Evolutionary conservation across 805 yeast genomes (phyloP), one percentile per base, ranked within the genome.

Genomic region (Pichia occidentalis): DNA sequence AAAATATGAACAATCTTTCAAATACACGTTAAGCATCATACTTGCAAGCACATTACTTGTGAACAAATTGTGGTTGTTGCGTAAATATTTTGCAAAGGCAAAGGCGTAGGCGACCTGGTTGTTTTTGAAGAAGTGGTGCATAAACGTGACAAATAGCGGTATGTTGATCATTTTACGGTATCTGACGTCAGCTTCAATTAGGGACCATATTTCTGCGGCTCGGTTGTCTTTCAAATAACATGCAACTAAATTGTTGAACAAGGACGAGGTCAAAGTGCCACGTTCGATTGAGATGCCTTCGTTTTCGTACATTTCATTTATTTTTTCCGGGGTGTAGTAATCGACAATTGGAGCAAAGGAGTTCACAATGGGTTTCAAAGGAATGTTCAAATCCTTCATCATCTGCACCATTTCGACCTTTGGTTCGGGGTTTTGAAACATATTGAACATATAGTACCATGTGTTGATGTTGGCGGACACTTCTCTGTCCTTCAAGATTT

Each of bases 371-470:
- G 61, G 62, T n/a, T 7, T n/a, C 3, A 43, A 31, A 1, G 51
- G 36, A 6, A 57, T 37, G 1, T 39, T 43, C 25, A 42, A 41
- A 9, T 52, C 47, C 8, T 45, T 30, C 61, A 57, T 56, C 18
- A 47, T 21, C 6, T 48, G 45, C 13, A 56, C 32, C 25, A 55
- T 19, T 36, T 45, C 36, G 1, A 51, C 6, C 32, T 51, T 47
- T 2, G 52, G 37, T 16, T 43, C 44, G 3, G 43, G 38, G 2
- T 40, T 37, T 19, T 42, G 39, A 13, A 57, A 43, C 19, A 48
- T 34, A 8, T 50, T 40, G 29, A 49, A 55, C 2, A 53, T 21
- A 19, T 45, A 47, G 33, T 57, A 57, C 59, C 60, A 57, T 4
- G 61, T 56, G 21, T 54, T 53, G 7, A 40, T 28, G 33, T 56